Evolutionary conservation across 2,329 filamentous ascomycete genomes (phyloP).

Genomic region (Emydomyces testavorans): DNA sequence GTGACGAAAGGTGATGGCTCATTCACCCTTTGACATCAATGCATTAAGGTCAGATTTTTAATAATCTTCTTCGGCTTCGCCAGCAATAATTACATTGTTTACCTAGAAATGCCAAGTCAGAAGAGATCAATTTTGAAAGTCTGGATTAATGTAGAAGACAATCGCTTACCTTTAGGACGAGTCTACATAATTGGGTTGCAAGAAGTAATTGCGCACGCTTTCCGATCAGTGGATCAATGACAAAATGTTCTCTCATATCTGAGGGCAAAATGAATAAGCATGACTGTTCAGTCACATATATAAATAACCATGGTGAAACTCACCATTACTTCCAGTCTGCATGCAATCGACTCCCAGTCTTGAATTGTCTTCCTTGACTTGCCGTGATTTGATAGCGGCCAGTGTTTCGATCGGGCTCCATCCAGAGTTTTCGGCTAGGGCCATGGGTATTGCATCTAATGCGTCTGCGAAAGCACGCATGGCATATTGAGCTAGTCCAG

Average conservation of each 20-base stretch:
- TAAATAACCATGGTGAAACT: slow-evolving; percentile 21
- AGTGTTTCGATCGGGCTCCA: slow-evolving; percentile 92
- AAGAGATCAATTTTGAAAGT: not conserved
- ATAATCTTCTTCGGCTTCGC: slow-evolving; percentile 76
- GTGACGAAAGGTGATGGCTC: not conserved
- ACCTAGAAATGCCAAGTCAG: slow-evolving; percentile 34
- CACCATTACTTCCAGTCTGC: slow-evolving; percentile 78
- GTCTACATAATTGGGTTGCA: slow-evolving; percentile 91
- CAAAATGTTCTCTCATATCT: slow-evolving; percentile 96
- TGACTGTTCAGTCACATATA: not conserved
- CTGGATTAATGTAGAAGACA: not conserved
- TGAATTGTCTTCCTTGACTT: slow-evolving; percentile 73
- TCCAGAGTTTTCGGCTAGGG: slow-evolving; percentile 92
- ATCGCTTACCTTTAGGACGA: slow-evolving; percentile 72
- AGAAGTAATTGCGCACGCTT: slow-evolving; percentile 95
- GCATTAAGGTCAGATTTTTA: slow-evolving; percentile 34
- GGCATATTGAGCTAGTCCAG: slow-evolving; percentile 95
- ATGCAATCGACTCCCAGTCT: slow-evolving; percentile 94
- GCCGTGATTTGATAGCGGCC: slow-evolving; percentile 88
- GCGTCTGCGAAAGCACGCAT: slow-evolving; percentile 98
- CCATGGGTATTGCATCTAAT: slow-evolving; percentile 86
- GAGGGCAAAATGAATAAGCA: slow-evolving; percentile 15
- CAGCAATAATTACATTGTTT: slow-evolving; percentile 91
- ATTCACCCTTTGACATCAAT: not conserved
- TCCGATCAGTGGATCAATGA: slow-evolving; percentile 94